Evolutionary conservation across 768 basidiomycete genomes (phyloP), one percentile per base, ranked within the genome.

Genomic region (Agaricus subrufescens): DNA sequence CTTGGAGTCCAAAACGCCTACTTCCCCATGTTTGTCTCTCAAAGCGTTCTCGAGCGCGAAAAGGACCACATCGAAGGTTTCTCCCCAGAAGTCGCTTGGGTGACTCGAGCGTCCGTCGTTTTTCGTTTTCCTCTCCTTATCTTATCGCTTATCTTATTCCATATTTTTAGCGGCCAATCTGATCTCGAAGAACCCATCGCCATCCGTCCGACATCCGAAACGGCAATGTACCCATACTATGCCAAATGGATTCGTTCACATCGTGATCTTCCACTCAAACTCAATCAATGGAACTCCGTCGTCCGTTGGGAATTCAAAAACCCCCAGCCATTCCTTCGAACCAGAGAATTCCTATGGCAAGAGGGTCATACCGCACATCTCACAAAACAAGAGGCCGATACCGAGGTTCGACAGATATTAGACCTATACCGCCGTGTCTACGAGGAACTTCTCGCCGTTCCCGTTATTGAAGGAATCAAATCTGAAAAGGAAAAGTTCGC

Each of bases 231-330:
- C 73, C 96, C 96, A 31, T 93, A 98, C 75, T 99, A 98, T 70
- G 87, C 96, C 57, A 98, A 98, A 74, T 99, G 97, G 97, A 92
- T 99, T 69, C 90, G 94, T 67, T 91, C 88, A 58, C 89, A 99
- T 72, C 91, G 97, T 57, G 97, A 99, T 69, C 85, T 99, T 47
- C 97, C 97, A 2, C 75, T 99, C 64, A 97, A 96, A 71, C 81
- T 98, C 46, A 99, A 98, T 74, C 90, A 98, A 70, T 99, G 97
- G 97, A 99, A 99, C 75, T 94, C 87, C 61, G 94, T 99, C 63
- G 97, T 99, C 31, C 88, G 97, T 56, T 99, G 97, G 97, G 96
- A 99, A 71, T 99, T 99, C 81, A 99, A 99, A 75, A 95, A 95
- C 70, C 96, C 96, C 56, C 95, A 99, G 71, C 97, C 97, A 7